Evolutionary conservation across 306 rosid genomes (phyloP).

Genomic region (Heteromeles arbutifolia): DNA sequence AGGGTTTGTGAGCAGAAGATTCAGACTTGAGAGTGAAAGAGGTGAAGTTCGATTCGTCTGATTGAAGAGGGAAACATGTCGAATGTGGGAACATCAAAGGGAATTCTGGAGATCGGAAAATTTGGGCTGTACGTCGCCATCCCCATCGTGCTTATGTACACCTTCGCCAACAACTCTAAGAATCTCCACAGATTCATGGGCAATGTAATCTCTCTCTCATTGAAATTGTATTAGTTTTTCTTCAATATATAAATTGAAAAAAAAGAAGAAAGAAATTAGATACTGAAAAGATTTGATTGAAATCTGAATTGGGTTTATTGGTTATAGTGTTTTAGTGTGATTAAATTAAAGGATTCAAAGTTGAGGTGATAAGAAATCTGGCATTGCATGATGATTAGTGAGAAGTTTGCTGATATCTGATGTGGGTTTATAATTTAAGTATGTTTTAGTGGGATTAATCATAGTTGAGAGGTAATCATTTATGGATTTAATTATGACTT

Average conservation of each 20-base stretch:
- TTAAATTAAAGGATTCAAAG: neutral
- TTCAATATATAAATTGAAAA: neutral
- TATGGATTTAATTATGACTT: neutral
- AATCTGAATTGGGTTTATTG: neutral
- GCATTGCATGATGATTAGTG: neutral
- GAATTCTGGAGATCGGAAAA: constrained; percentile 77
- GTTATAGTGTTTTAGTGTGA: neutral
- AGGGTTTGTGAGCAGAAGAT: neutral
- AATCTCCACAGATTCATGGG: constrained; percentile 78
- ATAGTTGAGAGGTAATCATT: neutral
- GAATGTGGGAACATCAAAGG: constrained; percentile 63
- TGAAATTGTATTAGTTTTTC: neutral
- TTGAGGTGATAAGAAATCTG: neutral
- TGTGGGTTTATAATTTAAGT: neutral
- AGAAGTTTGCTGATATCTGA: neutral
- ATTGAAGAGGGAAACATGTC: constrained; percentile 41
- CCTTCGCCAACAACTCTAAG: constrained; percentile 58
- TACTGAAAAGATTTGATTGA: neutral
- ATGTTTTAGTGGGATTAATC: neutral
- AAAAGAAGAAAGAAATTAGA: neutral
- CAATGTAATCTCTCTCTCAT: constrained; percentile 31
- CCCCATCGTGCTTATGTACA: constrained; percentile 72
- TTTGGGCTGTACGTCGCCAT: constrained; percentile 68
- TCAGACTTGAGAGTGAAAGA: neutral
- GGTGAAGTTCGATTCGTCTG: neutral